Conservation (phyloP, 805 yeast genomes). For the Yarrowia sp. region DNA sequence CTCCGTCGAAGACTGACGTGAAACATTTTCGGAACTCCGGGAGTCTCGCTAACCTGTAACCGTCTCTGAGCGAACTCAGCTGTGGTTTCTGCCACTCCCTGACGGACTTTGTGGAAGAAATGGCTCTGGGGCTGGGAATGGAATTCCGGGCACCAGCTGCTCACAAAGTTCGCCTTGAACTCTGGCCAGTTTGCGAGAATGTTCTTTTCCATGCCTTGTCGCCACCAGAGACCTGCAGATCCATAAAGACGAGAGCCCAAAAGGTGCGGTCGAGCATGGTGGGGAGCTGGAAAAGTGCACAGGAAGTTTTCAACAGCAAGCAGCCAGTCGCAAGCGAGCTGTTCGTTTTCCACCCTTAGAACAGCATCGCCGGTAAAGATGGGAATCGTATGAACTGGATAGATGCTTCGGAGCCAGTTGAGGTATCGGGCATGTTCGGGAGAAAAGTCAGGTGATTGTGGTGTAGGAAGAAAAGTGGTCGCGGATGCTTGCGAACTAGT, state of each 20-base stretch:
- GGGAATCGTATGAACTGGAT: constrained; percentile 8
- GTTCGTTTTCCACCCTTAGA: background rate
- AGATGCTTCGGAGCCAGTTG: constrained; percentile 16
- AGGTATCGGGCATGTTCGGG: background rate
- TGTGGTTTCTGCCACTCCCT: background rate
- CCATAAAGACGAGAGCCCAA: background rate
- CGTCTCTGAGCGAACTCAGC: background rate
- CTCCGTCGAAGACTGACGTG: background rate
- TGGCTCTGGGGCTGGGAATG: background rate
- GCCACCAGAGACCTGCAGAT: background rate
- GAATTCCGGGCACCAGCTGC: background rate
- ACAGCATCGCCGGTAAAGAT: background rate
- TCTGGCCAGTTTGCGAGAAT: background rate
- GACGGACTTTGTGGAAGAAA: background rate
- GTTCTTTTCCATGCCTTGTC: background rate
- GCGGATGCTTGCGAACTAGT: background rate
- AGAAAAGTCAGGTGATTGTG: background rate
- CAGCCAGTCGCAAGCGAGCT: background rate
- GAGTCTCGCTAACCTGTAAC: background rate
- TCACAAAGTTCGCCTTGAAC: background rate
- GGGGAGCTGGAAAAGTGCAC: constrained; percentile 1
- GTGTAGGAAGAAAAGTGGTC: background rate
- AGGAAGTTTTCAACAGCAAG: background rate
- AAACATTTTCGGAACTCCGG: background rate
- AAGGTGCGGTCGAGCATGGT: background rate